These are phyloP conservation scores for Dillenia turbinata DNA, from an alignment of 164 flowering plant genomes.

Conservation along the genomic window DNA sequence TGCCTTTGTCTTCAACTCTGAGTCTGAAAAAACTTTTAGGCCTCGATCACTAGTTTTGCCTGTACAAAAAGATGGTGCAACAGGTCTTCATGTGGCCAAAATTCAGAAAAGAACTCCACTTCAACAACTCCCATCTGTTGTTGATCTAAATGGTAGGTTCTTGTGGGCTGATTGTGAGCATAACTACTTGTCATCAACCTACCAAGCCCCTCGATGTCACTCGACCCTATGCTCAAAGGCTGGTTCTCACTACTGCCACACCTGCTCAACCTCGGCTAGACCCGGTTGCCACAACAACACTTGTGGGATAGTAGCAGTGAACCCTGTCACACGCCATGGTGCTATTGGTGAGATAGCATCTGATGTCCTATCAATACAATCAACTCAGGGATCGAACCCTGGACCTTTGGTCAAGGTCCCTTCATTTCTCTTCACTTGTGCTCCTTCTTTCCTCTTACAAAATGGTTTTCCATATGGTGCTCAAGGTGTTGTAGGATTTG, in stretches of 20 bases:
- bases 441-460: slow-evolving; percentile 17
- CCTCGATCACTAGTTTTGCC: slow-evolving; percentile 8
- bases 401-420: slow-evolving; percentile 15
- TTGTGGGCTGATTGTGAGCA: slow-evolving; percentile 29
- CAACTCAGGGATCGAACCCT: slow-evolving; percentile 9
- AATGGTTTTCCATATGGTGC: slow-evolving; percentile 19
- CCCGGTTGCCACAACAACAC: slow-evolving; percentile 32
- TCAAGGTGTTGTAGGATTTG: slow-evolving; percentile 29
- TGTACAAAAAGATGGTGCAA: slow-evolving; percentile 7
- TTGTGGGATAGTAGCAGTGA: slow-evolving; percentile 18
- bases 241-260: slow-evolving; percentile 14
- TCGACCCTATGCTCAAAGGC: slow-evolving; percentile 27
- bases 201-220: slow-evolving; percentile 23
- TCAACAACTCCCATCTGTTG: slow-evolving; percentile 11
- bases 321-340: slow-evolving; percentile 16
- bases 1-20: not conserved
- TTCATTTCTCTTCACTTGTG: slow-evolving; percentile 28
- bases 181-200: slow-evolving; percentile 23
- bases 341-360: slow-evolving; percentile 23
- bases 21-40: slow-evolving; percentile 2
- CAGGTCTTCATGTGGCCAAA: slow-evolving; percentile 16
- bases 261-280: slow-evolving; percentile 13
- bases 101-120: slow-evolving; percentile 29
- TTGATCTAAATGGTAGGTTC: slow-evolving; percentile 29
- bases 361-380: slow-evolving; percentile 21